Conservation (phyloP, 2,329 filamentous ascomycete species). For the Diaporthe amygdali region DNA sequence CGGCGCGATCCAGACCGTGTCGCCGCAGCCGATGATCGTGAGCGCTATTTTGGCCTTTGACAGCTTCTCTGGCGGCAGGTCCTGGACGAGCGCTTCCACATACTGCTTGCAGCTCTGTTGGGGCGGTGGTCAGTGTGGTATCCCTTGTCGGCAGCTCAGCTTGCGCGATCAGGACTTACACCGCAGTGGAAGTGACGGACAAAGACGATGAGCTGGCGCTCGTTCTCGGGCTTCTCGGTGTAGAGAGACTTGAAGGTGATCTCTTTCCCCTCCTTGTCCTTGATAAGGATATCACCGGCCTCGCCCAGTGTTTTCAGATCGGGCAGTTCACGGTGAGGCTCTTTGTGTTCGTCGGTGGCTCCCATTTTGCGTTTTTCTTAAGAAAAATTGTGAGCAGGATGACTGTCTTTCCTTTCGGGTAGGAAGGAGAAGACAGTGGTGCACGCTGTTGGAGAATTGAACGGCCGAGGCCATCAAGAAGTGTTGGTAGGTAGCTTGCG, state of each 20-base stretch:
- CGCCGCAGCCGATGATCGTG: slow-evolving; percentile 9
- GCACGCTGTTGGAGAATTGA: no score
- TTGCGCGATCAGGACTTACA: neutral
- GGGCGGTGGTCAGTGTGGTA: neutral
- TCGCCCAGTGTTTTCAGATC: neutral
- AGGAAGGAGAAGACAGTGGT: no score
- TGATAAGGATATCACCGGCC: slow-evolving; percentile 15
- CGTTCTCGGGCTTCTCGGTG: neutral
- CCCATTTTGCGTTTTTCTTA: neutral
- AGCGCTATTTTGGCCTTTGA: neutral
- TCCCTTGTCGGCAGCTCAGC: neutral
- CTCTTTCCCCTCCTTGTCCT: neutral
- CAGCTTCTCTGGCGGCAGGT: neutral
- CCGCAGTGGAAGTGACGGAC: slow-evolving; percentile 19
- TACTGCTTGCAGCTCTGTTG: slow-evolving; percentile 13
- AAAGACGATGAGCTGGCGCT: slow-evolving; percentile 14
- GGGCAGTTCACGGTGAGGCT: slow-evolving; percentile 1
- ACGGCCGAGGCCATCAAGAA: no score
- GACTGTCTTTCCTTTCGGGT: no score
- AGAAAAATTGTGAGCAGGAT: no score
- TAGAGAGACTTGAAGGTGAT: slow-evolving; percentile 4
- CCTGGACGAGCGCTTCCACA: neutral
- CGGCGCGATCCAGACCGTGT: neutral
- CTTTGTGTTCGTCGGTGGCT: neutral
- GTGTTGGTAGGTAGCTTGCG: no score